phyloP scores from a whole-genome alignment of 2,329 filamentous ascomycete species.

The Leptographium wingfieldii region DNA sequence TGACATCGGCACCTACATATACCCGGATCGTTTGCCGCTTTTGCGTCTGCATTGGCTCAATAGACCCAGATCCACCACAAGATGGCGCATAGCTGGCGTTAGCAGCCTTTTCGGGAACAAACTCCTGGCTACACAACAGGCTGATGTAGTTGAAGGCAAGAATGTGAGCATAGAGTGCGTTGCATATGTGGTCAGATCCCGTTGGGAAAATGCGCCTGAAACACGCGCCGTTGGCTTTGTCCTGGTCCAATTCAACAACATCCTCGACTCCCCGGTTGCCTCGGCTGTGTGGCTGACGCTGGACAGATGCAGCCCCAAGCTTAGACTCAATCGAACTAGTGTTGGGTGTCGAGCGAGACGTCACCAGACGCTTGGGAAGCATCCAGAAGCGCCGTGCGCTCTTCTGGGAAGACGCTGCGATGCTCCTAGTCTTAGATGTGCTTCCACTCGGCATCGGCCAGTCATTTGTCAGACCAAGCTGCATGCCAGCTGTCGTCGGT shows the following conservation, averaged over 20 bases:
- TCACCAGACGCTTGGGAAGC: slow-evolving; percentile 3
- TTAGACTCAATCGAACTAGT: neutral
- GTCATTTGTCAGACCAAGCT: neutral
- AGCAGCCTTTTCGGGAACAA: neutral
- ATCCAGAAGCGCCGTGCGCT: slow-evolving; percentile 11
- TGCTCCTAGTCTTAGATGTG: neutral
- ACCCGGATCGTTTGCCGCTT: slow-evolving; percentile 9
- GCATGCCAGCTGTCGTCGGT: neutral
- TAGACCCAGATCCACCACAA: neutral
- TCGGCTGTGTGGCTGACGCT: neutral
- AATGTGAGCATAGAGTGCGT: slow-evolving; percentile 46
- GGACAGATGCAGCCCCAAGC: neutral
- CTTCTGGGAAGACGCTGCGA: neutral
- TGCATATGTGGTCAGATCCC: slow-evolving; percentile 42
- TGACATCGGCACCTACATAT: slow-evolving; percentile 7
- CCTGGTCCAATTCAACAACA: neutral
- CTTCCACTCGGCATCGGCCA: neutral
- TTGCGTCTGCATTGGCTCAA: neutral
- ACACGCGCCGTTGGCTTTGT: slow-evolving; percentile 5
- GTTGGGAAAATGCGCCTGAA: slow-evolving; percentile 40
- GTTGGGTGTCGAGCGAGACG: neutral
- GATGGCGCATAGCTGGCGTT: too few species aligned
- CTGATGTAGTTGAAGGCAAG: slow-evolving; percentile 46
- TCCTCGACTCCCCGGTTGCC: neutral
- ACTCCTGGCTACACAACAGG: slow-evolving; percentile 17